Percentiles rank a stretch among this genome's conserved stretches.
These are phyloP conservation scores for Sanghuangporus baumii DNA, from an alignment of 1,284 basidiomycete species.

Conservation along the genomic window DNA sequence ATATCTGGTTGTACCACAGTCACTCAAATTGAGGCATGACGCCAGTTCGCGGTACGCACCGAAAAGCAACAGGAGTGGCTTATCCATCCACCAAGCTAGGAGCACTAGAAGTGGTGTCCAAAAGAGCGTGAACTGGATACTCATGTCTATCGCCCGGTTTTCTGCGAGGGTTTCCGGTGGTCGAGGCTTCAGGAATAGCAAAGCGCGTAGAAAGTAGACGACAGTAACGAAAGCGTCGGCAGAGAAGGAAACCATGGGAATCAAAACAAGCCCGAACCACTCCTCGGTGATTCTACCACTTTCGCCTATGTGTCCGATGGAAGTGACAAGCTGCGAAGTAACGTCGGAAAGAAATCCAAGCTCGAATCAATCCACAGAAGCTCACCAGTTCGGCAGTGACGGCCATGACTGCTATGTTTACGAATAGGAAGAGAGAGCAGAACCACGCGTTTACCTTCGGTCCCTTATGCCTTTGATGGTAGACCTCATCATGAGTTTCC, in stretches of 20 bases:
- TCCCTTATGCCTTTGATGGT: constrained; percentile 34
- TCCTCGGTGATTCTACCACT: constrained; percentile 39
- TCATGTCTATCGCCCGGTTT: constrained; percentile 56
- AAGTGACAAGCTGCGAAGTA: constrained; percentile 47
- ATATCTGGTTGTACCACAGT: constrained; percentile 28
- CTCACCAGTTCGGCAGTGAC: constrained; percentile 63
- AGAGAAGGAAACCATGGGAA: constrained; percentile 64
- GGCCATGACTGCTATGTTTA: constrained; percentile 55
- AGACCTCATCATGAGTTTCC: constrained; percentile 37
- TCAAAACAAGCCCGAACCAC: constrained; percentile 67
- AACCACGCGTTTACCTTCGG: constrained; percentile 59
- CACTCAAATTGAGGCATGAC: neutral
- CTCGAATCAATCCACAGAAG: constrained; percentile 9
- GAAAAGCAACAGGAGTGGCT: constrained; percentile 49
- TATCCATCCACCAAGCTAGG: constrained; percentile 52
- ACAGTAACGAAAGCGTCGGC: constrained; percentile 47
- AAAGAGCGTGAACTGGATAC: constrained; percentile 60
- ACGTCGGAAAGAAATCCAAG: neutral
- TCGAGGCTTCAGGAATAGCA: constrained; percentile 31
- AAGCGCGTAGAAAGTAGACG: constrained; percentile 29
- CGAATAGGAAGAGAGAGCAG: constrained; percentile 43
- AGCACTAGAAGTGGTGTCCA: constrained; percentile 60
- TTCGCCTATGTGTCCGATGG: constrained; percentile 48
- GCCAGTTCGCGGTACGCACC: constrained; percentile 31
- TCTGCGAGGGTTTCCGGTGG: constrained; percentile 47